Percentiles rank a stretch among this genome's conserved stretches.
Conservation (phyloP, 2,329 filamentous ascomycete species). For the Hypoxylon sp. region DNA sequence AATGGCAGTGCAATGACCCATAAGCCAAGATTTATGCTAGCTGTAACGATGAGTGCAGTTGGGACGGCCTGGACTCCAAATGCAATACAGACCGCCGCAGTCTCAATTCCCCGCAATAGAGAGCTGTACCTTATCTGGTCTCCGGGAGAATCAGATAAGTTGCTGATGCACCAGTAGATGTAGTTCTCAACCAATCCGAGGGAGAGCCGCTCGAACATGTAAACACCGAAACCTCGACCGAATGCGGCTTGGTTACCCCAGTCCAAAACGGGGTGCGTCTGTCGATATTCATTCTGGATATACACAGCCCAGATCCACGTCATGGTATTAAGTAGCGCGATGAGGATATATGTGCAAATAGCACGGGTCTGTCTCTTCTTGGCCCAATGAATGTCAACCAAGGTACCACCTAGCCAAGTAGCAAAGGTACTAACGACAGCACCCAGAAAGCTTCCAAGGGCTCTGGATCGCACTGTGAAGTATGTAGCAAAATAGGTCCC, state of each 20-base stretch:
- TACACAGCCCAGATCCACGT: conserved; percentile 65
- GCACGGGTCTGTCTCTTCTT: conserved; percentile 59
- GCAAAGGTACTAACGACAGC: conserved; percentile 59
- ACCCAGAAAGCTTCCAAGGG: conserved; percentile 55
- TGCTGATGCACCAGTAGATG: conserved; percentile 64
- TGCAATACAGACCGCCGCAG: conserved; percentile 59
- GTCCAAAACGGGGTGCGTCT: conserved; percentile 60
- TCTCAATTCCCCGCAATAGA: conserved; percentile 61
- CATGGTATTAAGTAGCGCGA: conserved; percentile 60
- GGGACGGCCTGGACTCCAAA: conserved; percentile 63
- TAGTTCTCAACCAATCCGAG: conserved; percentile 61
- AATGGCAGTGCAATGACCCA: conserved; percentile 62
- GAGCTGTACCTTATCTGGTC: conserved; percentile 63
- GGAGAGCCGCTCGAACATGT: conserved; percentile 59
- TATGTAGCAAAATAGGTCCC: conserved; percentile 60
- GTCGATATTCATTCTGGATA: conserved; percentile 63
- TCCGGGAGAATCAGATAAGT: conserved; percentile 60
- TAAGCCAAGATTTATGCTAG: conserved; percentile 60
- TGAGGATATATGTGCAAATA: conserved; percentile 58
- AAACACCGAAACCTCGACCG: conserved; percentile 61
- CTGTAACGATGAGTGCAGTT: conserved; percentile 60
- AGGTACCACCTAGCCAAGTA: conserved; percentile 56
- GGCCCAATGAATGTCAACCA: conserved; percentile 59
- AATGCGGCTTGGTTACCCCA: conserved; percentile 60
- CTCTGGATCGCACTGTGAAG: conserved; percentile 60